Evolutionary conservation across 192 early-diverging fungal species (phyloP).

Genomic region (Gryganskiella cystojenkinii): DNA sequence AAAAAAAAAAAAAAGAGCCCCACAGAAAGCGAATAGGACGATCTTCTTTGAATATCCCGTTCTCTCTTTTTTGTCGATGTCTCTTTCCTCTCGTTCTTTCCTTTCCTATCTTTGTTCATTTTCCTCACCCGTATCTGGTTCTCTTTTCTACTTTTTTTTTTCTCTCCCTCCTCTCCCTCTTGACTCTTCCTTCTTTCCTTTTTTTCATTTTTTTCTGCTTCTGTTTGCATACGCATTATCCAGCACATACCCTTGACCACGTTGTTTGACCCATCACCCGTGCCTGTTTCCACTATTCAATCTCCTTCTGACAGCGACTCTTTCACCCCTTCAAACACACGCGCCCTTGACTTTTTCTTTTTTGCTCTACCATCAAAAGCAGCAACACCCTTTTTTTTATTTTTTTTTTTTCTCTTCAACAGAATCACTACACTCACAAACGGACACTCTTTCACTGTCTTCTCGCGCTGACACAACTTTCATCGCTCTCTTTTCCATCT

Average conservation of each 20-base stretch:
- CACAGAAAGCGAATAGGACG: too few species aligned
- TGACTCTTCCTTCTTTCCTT: neutral
- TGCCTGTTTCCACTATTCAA: too few species aligned
- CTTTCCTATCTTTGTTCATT: neutral
- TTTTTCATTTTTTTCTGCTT: neutral
- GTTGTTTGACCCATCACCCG: too few species aligned
- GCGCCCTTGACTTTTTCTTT: neutral
- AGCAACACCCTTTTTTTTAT: neutral
- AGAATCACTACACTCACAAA: too few species aligned
- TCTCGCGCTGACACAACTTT: neutral
- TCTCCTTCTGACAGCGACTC: too few species aligned
- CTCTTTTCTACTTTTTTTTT: neutral
- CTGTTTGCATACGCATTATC: neutral
- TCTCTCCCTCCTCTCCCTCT: neutral
- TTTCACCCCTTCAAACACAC: too few species aligned
- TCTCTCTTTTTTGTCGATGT: neutral
- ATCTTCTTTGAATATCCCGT: too few species aligned
- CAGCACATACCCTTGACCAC: neutral
- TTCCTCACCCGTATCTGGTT: neutral
- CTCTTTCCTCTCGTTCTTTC: neutral
- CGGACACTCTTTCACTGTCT: neutral
- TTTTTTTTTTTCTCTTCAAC: too few species aligned
- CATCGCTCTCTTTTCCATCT: neutral
- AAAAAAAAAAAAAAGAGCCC: too few species aligned
- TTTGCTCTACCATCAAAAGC: neutral